Evolutionary conservation across 257 asterid species (phyloP).

Genomic region (Pogostemon cablin): DNA sequence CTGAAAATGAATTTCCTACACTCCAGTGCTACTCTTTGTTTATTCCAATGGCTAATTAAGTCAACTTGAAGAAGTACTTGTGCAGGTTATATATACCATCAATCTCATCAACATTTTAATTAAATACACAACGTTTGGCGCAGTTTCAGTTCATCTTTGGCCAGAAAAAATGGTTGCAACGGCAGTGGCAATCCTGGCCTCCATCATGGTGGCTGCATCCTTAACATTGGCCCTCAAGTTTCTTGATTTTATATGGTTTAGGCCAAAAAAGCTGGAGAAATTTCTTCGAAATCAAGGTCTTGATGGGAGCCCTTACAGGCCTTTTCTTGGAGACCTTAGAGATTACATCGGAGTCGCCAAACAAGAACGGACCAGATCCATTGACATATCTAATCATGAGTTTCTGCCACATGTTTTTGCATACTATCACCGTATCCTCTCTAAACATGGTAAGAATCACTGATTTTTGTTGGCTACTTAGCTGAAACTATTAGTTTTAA

Average conservation of each 20-base stretch:
- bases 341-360: slow-evolving; percentile 10
- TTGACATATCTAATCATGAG: slow-evolving; percentile 34
- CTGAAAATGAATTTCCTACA: no score
- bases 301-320: slow-evolving; percentile 35
- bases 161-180: background rate
- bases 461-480: no score
- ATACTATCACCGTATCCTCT: slow-evolving; percentile 3
- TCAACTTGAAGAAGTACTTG: no score
- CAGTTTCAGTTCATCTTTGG: background rate
- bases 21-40: no score
- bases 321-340: slow-evolving; percentile 38
- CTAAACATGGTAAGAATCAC: slow-evolving; percentile 33
- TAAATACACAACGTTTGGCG: background rate
- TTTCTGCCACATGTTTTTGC: slow-evolving; percentile 27
- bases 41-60: no score
- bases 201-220: slow-evolving; percentile 16
- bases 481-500: no score
- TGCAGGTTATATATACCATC: no score
- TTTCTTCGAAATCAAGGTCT: slow-evolving; percentile 41
- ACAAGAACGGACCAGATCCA: slow-evolving; percentile 30
- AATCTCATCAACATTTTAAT: no score
- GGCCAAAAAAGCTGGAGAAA: slow-evolving; percentile 41
- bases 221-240: slow-evolving; percentile 16
- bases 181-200: background rate
- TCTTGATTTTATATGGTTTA: slow-evolving; percentile 32